Evolutionary conservation across 2,329 filamentous ascomycete species (phyloP).

Genomic region (Aschersonia sp.): DNA sequence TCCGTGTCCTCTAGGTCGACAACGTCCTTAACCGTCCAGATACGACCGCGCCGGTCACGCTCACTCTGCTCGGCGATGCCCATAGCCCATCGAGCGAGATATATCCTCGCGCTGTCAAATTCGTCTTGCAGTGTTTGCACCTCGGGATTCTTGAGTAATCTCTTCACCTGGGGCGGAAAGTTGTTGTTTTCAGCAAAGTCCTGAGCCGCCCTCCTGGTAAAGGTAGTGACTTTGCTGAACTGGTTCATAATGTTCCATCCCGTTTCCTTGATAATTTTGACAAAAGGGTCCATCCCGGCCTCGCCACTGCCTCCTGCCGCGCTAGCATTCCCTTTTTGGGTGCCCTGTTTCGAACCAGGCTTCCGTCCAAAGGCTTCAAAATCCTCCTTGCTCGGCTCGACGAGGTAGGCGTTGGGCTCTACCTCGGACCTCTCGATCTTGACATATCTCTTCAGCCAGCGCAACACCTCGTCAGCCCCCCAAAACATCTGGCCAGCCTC

Average conservation of each 20-base stretch:
- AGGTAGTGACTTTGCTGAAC: slow-evolving; percentile 92
- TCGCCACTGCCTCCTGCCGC: slow-evolving; percentile 32
- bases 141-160: slow-evolving; percentile 78
- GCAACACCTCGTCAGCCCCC: slow-evolving; percentile 89
- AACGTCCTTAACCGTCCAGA: slow-evolving; percentile 88
- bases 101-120: slow-evolving; percentile 89
- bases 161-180: slow-evolving; percentile 73
- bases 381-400: slow-evolving; percentile 79
- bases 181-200: slow-evolving; percentile 85
- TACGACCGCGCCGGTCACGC: slow-evolving; percentile 65
- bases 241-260: slow-evolving; percentile 95
- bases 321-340: slow-evolving; percentile 9
- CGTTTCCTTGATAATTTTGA: slow-evolving; percentile 86
- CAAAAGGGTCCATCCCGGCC: slow-evolving; percentile 79
- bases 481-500: slow-evolving; percentile 82
- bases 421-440: slow-evolving; percentile 69
- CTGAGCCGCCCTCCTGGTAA: slow-evolving; percentile 81
- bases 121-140: slow-evolving; percentile 93
- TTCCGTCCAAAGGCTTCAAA: slow-evolving; percentile 63
- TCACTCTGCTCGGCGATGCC: slow-evolving; percentile 96
- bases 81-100: slow-evolving; percentile 96
- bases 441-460: slow-evolving; percentile 80
- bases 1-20: slow-evolving; percentile 89
- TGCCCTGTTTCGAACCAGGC: slow-evolving; percentile 15
- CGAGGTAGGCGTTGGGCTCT: slow-evolving; percentile 80